Evolutionary conservation across 129 eudicot genomes (phyloP).

Genomic region (Ambrosia trifida): DNA sequence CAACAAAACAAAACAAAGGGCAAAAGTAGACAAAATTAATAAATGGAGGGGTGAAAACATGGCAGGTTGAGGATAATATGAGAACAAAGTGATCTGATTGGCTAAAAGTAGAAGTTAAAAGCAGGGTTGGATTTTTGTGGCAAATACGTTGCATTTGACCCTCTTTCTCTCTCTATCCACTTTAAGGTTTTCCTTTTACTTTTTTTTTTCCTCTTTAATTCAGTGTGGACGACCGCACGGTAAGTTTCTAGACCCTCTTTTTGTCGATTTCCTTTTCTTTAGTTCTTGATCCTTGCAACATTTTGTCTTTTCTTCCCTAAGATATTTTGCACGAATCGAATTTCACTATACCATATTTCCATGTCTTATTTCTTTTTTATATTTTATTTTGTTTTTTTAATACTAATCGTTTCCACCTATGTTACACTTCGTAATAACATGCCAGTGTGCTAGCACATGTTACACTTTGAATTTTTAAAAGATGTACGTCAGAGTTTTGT

Average conservation of each 20-base stretch:
- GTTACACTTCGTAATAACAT: no score
- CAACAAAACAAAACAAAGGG: background rate
- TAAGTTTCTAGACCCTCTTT: constrained; percentile 13
- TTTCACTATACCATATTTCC: background rate
- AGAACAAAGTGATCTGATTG: constrained; percentile 36
- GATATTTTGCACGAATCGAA: background rate
- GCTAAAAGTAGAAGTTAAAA: constrained; percentile 34
- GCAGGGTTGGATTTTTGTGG: constrained; percentile 32
- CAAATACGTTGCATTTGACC: constrained; percentile 39
- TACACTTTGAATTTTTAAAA: no score
- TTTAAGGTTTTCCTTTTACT: constrained; percentile 31
- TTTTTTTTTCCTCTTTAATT: constrained; percentile 19
- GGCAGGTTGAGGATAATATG: constrained; percentile 13
- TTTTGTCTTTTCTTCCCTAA: constrained; percentile 25
- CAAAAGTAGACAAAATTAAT: background rate
- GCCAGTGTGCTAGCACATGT: no score
- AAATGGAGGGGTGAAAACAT: constrained; percentile 23
- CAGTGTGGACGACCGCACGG: constrained; percentile 25
- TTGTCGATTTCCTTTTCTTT: constrained; percentile 20
- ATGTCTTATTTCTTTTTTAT: background rate
- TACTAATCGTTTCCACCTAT: background rate
- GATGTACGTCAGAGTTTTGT: no score
- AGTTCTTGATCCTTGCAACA: constrained; percentile 10
- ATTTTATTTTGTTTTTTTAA: background rate
- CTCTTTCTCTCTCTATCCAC: constrained; percentile 18